Base-by-base conservation (phyloP, 2,329 filamentous ascomycete genomes). In the Onygenales sp. region DNA sequence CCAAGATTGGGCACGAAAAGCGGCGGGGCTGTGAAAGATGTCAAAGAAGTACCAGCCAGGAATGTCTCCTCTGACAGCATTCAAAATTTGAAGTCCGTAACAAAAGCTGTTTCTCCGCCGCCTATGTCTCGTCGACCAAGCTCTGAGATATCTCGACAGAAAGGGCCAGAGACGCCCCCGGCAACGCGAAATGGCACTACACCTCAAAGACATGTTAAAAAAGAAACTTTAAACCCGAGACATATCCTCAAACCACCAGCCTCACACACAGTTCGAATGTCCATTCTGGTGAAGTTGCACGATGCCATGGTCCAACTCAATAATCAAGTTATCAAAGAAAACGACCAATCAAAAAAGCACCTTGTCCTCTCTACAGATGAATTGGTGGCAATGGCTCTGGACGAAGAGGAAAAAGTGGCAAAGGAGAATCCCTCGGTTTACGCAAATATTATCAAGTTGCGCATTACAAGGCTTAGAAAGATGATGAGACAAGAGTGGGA, bases 361-460 rank as follows among this genome's bases (percentile, higher is more conserved):
- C 59, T 74, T 39, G 49, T 71, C n/a, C 56, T 77, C 6, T 70
- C 65, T 6, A 54, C 68, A 1, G 65, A 76, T 52, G 72, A 77
- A 58, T 60, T 77, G 39, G 62, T 74, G 27, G 68, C 64, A 11
- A 71, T 75, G 69, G 70, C 74, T 10, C 57, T 74, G n/a, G 71
- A 78, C 50, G 83, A 91, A 56, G 94, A 98, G 70, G 84, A 95
- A 65, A 80, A 80, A 37, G 74, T 82, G 6, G 90, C 90, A 1
- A 76, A 75, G 10, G 82, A 84, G 13, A 85, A 85, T 55, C 72
- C 78, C 1, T 70, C 78, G 0, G 82, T 97, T 32, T 98, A 98
- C 63, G 75, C 79, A 6, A 95, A 95, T 61, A 75, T 90, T 31
- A 82, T 97, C 67, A 94, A 91, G 65, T 87, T 89, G 59, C 83